Conservation (phyloP, 2,329 filamentous ascomycete genomes). For the Exserohilum turcica region DNA sequence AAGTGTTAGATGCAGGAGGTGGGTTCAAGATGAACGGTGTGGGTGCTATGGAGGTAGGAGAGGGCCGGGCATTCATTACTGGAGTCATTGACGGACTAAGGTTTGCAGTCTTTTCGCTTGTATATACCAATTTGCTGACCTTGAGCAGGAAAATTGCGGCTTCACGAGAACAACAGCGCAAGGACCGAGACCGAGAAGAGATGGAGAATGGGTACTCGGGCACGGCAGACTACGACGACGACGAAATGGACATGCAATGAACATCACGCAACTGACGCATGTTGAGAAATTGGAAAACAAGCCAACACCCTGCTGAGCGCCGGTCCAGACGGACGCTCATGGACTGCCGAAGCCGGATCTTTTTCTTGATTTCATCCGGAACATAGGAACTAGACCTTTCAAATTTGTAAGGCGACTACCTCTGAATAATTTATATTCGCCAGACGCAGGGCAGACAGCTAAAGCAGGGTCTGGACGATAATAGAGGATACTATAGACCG, state of each 20-base stretch:
- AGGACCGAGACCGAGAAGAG: constrained; percentile 77
- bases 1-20: constrained; percentile 71
- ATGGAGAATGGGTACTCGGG: constrained; percentile 59
- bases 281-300: neutral
- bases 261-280: neutral
- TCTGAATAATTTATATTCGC: neutral
- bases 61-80: constrained; percentile 80
- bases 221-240: constrained; percentile 66
- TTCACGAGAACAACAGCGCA: constrained; percentile 75
- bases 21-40: constrained; percentile 80
- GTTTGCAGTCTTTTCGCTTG: constrained; percentile 37
- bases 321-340: neutral
- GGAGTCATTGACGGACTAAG: constrained; percentile 85
- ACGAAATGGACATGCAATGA: constrained; percentile 48
- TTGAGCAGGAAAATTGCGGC: constrained; percentile 72
- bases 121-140: constrained; percentile 9
- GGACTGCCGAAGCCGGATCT: neutral
- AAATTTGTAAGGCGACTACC: too few species aligned
- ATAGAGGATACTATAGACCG: neutral
- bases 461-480: neutral
- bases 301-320: neutral
- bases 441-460: neutral
- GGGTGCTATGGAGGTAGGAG: constrained; percentile 89
- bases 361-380: neutral
- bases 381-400: neutral